These are phyloP conservation scores for Pulveroboletus sp. DNA, from an alignment of 768 basidiomycete genomes.

Conservation along the genomic window DNA sequence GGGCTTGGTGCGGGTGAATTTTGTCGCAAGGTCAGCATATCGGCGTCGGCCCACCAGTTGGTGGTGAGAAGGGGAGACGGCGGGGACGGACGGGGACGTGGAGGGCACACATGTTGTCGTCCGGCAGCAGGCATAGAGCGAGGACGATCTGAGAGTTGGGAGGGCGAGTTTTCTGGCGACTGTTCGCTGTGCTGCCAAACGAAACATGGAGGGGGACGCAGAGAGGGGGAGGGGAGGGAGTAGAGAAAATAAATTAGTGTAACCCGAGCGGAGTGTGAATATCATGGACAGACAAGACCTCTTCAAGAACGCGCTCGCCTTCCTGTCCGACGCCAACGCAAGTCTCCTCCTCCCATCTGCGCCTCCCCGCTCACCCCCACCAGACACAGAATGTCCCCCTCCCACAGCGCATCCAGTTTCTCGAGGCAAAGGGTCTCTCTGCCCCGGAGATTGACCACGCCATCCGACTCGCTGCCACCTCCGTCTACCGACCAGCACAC, in stretches of 20 bases:
- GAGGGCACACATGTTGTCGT: neutral
- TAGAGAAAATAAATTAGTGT: neutral
- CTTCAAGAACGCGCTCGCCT: slow-evolving; percentile 75
- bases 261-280: slow-evolving; percentile 28
- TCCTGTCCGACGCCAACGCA: slow-evolving; percentile 83
- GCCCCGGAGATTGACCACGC: slow-evolving; percentile 82
- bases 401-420: slow-evolving; percentile 83
- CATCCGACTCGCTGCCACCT: slow-evolving; percentile 45
- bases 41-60: slow-evolving; percentile 38
- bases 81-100: too few relatives aligned
- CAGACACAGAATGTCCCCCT: slow-evolving; percentile 77
- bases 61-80: neutral
- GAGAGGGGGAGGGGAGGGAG: too few relatives aligned
- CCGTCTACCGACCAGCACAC: slow-evolving; percentile 29
- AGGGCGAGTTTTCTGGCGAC: neutral
- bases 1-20: slow-evolving; percentile 73
- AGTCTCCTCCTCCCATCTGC: slow-evolving; percentile 5
- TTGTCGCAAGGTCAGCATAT: slow-evolving; percentile 62
- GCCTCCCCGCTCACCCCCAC: slow-evolving; percentile 9
- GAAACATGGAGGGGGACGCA: slow-evolving; percentile 28
- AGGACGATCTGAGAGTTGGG: neutral
- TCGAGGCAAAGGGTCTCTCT: slow-evolving; percentile 91
- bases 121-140: slow-evolving; percentile 11
- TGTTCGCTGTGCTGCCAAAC: slow-evolving; percentile 24
- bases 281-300: slow-evolving; percentile 63